phyloP scores from a whole-genome alignment of 164 flowering plant species.

The Vitis rupestris region DNA sequence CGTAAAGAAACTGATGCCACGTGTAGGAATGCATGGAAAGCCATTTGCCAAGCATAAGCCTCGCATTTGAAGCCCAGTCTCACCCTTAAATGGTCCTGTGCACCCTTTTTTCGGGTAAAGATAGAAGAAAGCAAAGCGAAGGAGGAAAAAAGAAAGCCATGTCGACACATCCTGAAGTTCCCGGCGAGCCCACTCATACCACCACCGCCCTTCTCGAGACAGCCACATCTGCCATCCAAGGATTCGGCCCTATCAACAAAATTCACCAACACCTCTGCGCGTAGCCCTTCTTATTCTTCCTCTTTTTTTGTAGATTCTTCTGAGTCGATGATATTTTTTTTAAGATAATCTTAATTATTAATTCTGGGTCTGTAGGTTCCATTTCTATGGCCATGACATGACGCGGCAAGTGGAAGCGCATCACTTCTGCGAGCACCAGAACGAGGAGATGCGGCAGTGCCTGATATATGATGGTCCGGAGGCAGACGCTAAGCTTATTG shows the following conservation, averaged over 20 bases:
- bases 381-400: conserved; percentile 83
- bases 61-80: no score
- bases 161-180: conserved; percentile 36
- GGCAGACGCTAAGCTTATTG: conserved; percentile 62
- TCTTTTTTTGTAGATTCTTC: no score
- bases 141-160: conserved; percentile 5
- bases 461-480: conserved; percentile 70
- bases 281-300: conserved; percentile 21
- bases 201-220: conserved; percentile 61
- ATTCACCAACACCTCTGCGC: conserved; percentile 99
- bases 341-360: no score
- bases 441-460: conserved; percentile 90
- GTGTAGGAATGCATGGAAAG: no score
- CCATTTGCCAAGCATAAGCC: no score
- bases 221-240: conserved; percentile 63
- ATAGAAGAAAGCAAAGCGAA: background rate
- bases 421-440: conserved; percentile 82
- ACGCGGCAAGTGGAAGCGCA: conserved; percentile 90
- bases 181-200: conserved; percentile 69
- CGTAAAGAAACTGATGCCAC: no score
- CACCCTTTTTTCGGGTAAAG: no score
- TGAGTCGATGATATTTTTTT: no score
- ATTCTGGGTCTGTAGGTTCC: conserved; percentile 41
- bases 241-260: conserved; percentile 67
- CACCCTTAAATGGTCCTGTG: no score